A percentile compares a stretch with the other conserved stretches of the same genome.
These are phyloP conservation scores for Clonostachys chloroleuca DNA, from an alignment of 2,329 filamentous ascomycete species.

Conservation along the genomic window DNA sequence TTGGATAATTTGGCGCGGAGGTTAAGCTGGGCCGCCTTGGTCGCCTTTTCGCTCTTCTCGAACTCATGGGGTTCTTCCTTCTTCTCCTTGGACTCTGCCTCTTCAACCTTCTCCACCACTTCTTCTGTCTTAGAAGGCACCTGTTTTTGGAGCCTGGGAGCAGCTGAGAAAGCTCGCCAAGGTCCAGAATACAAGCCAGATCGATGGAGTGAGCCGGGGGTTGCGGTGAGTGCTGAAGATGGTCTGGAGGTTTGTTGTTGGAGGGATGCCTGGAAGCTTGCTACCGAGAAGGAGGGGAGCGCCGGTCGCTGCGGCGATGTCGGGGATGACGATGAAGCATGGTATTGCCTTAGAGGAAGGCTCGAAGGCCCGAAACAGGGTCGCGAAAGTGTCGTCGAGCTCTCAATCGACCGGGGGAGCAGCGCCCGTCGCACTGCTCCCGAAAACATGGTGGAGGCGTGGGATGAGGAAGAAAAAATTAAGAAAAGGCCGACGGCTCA, in stretches of 20 bases:
- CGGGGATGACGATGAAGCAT: background rate
- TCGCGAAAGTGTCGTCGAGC: background rate
- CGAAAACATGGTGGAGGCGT: constrained; percentile 32
- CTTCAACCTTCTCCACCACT: constrained; percentile 1
- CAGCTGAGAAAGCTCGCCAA: constrained; percentile 22
- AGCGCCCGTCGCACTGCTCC: constrained; percentile 43
- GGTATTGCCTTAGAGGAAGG: no score
- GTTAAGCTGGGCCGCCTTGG: constrained; percentile 84
- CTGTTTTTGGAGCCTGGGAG: constrained; percentile 12
- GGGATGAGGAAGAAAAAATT: no score
- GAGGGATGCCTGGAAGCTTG: constrained; percentile 1
- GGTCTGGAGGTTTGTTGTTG: no score
- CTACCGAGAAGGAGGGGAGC: constrained; percentile 17
- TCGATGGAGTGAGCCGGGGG: background rate
- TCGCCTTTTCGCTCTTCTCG: constrained; percentile 75
- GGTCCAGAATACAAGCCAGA: background rate
- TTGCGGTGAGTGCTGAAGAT: background rate
- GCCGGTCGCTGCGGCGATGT: constrained; percentile 5
- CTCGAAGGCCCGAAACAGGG: background rate
- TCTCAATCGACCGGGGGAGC: constrained; percentile 37
- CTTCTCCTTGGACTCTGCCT: constrained; percentile 21
- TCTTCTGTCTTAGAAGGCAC: constrained; percentile 17
- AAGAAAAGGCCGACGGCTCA: no score
- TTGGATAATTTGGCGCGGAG: constrained; percentile 83
- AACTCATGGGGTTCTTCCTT: constrained; percentile 40